Conservation (phyloP, 75 land plant genomes). For the Selaginella moellendorffii region DNA sequence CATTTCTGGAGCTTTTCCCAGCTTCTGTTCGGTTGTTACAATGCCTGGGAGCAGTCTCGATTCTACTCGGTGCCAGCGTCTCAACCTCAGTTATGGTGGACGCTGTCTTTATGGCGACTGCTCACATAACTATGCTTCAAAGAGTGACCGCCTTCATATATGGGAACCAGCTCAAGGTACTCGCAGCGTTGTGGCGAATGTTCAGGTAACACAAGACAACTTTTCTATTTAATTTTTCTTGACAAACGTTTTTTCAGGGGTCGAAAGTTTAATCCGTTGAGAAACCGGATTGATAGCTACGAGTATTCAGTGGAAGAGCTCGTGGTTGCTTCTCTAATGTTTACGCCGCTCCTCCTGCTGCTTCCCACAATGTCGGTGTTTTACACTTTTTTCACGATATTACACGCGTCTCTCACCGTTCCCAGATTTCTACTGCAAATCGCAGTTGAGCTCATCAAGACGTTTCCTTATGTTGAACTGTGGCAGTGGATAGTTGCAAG, state of each 20-base stretch:
- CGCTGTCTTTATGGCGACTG: constrained; percentile 39
- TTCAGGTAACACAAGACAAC: constrained; percentile 45
- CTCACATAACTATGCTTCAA: constrained; percentile 57
- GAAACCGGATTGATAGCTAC: constrained; percentile 72
- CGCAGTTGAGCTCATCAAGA: constrained; percentile 49
- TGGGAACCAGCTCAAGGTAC: constrained; percentile 60
- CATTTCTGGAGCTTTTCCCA: constrained; percentile 38
- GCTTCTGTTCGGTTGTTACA: constrained; percentile 25
- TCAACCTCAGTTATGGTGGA: constrained; percentile 59
- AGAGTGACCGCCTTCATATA: constrained; percentile 54
- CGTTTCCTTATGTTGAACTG: constrained; percentile 61
- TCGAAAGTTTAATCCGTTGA: constrained; percentile 72
- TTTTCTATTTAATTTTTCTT: background rate
- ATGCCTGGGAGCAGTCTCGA: constrained; percentile 44
- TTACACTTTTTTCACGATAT: constrained; percentile 74
- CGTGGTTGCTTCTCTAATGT: constrained; percentile 87
- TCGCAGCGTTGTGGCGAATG: constrained; percentile 88
- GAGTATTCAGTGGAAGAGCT: constrained; percentile 89
- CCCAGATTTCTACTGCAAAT: constrained; percentile 42
- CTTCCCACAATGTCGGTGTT: constrained; percentile 94
- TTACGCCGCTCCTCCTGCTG: constrained; percentile 76
- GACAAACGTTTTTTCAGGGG: constrained; percentile 38
- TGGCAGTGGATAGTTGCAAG: constrained; percentile 56
- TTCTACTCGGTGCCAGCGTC: constrained; percentile 55
- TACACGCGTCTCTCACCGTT: constrained; percentile 33